Base-by-base conservation (phyloP, 2,329 filamentous ascomycete genomes). In the Aspergillus latus region DNA sequence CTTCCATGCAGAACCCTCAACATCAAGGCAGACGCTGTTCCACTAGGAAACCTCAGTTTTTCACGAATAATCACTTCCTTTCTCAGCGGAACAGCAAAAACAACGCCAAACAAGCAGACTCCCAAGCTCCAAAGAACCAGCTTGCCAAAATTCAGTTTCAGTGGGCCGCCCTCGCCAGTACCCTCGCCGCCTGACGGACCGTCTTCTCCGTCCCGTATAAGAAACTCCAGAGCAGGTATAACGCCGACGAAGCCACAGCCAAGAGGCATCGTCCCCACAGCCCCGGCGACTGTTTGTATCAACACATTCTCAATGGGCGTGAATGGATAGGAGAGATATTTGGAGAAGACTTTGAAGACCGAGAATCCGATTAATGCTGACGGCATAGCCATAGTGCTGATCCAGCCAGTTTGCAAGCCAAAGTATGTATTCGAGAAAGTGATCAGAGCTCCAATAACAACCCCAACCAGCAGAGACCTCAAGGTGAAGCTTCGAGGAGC, bases 391-490 rank as follows among this genome's bases (percentile, higher is more conserved):
- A 99, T 97, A 64, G 90, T 90, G 67, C 87, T 85, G 37, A 90
- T 84, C 87, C 87, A 89, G 62, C 87, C 87, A 30, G 90, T 95
- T 76, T 97, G 94, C 30, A 99, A 80, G n/a, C 94, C 94, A 72
- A 99, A 99, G 74, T 97, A 99, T 80, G 95, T 97, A 71, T 99
- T 99, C 51, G 90, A 95, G 72, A 96, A 96, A 70, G 90, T 94
- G 68, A 97, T 96, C 54, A 97, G 80, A 4, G 94, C 84, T 40
- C 94, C 94, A 61, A 99, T 94, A 3, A 84, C 78, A 5, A 96
- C 80, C 13, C 94, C 94, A 29, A 90, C 90, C 4, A 85, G 70
- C 39, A 97, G 81, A 49, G 91, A 91, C 54, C 94, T 88, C 28
- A 88, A 56, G 0, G 94, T 97, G 76, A 99, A 97, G 76, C 91